Evolutionary conservation across 768 basidiomycete genomes (phyloP).

Genomic region (Lactarius psammicola): DNA sequence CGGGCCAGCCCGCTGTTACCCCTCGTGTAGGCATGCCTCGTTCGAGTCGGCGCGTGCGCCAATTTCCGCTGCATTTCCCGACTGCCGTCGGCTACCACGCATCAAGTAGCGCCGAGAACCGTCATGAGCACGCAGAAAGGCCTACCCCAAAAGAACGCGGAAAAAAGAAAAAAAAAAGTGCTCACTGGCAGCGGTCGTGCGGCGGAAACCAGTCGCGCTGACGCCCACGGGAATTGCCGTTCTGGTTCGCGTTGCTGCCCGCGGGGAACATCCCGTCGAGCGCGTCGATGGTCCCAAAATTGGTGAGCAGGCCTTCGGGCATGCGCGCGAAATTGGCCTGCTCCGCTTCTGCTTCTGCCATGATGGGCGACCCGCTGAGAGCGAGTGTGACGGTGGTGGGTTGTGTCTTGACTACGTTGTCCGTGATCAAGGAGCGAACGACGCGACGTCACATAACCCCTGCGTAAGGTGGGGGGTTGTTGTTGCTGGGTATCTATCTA

Average conservation of each 20-base stretch:
- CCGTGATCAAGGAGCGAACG: constrained; percentile 65
- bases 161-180: background rate
- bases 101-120: constrained; percentile 57
- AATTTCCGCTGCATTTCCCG: constrained; percentile 87
- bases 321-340: constrained; percentile 73
- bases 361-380: constrained; percentile 87
- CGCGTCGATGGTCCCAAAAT: constrained; percentile 79
- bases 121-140: background rate
- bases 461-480: background rate
- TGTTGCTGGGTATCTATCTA: constrained; percentile 46
- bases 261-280: constrained; percentile 74
- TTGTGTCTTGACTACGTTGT: constrained; percentile 84
- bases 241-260: constrained; percentile 64
- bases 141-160: background rate
- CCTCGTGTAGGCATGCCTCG: constrained; percentile 51
- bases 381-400: constrained; percentile 89
- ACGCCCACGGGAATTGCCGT: constrained; percentile 86
- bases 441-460: background rate
- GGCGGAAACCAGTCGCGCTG: constrained; percentile 75
- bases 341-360: constrained; percentile 83
- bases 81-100: constrained; percentile 86
- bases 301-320: constrained; percentile 71
- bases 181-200: constrained; percentile 56
- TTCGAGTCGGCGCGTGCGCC: constrained; percentile 70
- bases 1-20: background rate